phyloP scores from a whole-genome alignment of 768 basidiomycete species.

The Hericium rajendrae region DNA sequence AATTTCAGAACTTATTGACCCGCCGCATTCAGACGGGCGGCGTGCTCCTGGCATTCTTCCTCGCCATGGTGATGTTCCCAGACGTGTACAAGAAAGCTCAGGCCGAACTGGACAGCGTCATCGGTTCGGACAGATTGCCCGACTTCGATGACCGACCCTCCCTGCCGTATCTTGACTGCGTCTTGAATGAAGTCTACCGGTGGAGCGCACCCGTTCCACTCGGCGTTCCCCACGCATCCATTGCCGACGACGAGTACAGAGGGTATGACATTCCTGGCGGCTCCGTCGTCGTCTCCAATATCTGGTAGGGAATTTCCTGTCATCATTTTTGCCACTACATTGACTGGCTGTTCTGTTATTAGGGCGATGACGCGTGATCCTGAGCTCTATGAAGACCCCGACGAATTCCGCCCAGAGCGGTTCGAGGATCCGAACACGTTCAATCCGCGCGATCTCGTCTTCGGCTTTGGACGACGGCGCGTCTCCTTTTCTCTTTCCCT shows the following conservation, averaged over 20 bases:
- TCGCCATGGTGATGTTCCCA: constrained; percentile 13
- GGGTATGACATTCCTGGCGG: constrained; percentile 24
- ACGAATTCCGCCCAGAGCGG: constrained; percentile 20
- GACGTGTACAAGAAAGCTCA: constrained; percentile 11
- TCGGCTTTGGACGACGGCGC: constrained; percentile 17
- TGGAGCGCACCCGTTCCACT: constrained; percentile 8
- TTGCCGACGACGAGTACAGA: neutral
- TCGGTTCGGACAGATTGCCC: constrained; percentile 11
- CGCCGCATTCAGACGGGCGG: neutral
- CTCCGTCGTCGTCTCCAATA: constrained; percentile 25
- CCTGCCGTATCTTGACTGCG: constrained; percentile 12
- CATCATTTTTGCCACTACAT: neutral
- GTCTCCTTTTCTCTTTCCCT: neutral
- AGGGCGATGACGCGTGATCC: constrained; percentile 22
- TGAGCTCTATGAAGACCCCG: constrained; percentile 15
- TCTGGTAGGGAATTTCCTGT: constrained; percentile 16
- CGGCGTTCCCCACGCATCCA: neutral
- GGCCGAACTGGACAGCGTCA: constrained; percentile 12
- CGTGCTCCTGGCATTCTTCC: constrained; percentile 4
- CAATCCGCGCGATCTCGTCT: constrained; percentile 10
- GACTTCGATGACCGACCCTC: constrained; percentile 7
- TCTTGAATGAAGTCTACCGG: constrained; percentile 13
- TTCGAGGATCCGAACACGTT: constrained; percentile 13
- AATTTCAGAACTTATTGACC: neutral
- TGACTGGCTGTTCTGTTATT: neutral